These are phyloP conservation scores for Zoysia matrella DNA, from an alignment of 202 grass and related monocot genomes.

Conservation along the genomic window DNA sequence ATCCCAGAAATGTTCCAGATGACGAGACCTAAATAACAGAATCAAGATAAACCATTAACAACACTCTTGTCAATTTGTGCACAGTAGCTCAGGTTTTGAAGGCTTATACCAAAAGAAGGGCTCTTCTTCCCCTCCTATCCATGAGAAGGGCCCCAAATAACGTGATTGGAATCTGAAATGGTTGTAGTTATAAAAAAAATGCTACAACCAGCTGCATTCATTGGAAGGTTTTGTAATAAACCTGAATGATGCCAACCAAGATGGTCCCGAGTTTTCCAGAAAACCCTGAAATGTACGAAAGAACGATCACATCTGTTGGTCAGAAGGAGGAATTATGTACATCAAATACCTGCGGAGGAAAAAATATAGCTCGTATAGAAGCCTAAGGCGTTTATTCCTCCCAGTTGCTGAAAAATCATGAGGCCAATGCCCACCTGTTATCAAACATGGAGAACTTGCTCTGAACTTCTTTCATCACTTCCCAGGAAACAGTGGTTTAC, in stretches of 20 bases:
- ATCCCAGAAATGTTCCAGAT: constrained; percentile 62
- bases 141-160: constrained; percentile 70
- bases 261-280: constrained; percentile 71
- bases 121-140: constrained; percentile 77
- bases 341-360: constrained; percentile 58
- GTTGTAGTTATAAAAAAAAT: constrained; percentile 22
- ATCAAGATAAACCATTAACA: constrained; percentile 14
- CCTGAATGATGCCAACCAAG: constrained; percentile 74
- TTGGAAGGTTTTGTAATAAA: constrained; percentile 35
- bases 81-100: constrained; percentile 21
- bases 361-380: constrained; percentile 65
- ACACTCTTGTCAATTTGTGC: not conserved
- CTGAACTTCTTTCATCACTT: constrained; percentile 4
- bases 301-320: not conserved
- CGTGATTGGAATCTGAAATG: constrained; percentile 69
- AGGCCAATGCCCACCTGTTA: constrained; percentile 59
- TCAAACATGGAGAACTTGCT: constrained; percentile 7
- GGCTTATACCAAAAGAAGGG: constrained; percentile 69
- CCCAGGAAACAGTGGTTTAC: constrained; percentile 26
- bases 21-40: constrained; percentile 57
- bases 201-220: not conserved
- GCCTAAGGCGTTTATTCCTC: constrained; percentile 57
- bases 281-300: constrained; percentile 57
- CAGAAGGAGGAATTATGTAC: not conserved
- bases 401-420: constrained; percentile 72